Base-by-base conservation (phyloP, 331 rosid genomes). In the Saraca asoca region DNA sequence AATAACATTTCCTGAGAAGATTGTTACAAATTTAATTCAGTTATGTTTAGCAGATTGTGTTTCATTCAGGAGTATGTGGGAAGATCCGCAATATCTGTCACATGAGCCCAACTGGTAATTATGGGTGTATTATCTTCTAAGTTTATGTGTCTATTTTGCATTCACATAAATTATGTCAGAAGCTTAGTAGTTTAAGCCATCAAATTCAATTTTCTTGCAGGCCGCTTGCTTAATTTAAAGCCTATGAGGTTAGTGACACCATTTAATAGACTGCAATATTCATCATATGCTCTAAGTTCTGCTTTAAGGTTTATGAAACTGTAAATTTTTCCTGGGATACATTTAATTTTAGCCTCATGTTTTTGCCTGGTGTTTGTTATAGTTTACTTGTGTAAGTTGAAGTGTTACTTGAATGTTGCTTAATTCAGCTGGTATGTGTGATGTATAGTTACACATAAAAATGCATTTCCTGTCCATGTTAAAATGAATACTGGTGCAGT, bases 241-340 rank as follows among this genome's bases (percentile, higher is more conserved):
- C 74, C 79, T 13, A 52, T 37, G 43, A 85, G 92, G 96, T 90
- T 70, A 70, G 88, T 82, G 61, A 46, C 35, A 29, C 68, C 35
- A 49, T 41, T 35, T 63, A 19, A 58, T 33, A 8, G 37, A 14
- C 51, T 3, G 11, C 10, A 24, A 12, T n/a, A 42, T 62, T 48
- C 24, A 51, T 55, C 51, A 39, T 14, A 14, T 34, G 15, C 66
- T 62, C 71, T 68, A 52, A 35, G 51, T 54, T 16, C 60, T 68
- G 58, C 46, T 41, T 7, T 35, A 18, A 62, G 53, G 34, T 42
- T 50, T 39, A 45, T 59, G 59, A 48, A 61, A 45, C 20, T 3
- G 66, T 19, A 62, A 62, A 44, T 43, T 68, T 55, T 20, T 14
- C 15, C 11, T 61, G 31, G 31, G 31, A 24, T 24, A 24, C 31